Conservation (phyloP, 345 rosid genomes). For the Citrus hindsii region DNA sequence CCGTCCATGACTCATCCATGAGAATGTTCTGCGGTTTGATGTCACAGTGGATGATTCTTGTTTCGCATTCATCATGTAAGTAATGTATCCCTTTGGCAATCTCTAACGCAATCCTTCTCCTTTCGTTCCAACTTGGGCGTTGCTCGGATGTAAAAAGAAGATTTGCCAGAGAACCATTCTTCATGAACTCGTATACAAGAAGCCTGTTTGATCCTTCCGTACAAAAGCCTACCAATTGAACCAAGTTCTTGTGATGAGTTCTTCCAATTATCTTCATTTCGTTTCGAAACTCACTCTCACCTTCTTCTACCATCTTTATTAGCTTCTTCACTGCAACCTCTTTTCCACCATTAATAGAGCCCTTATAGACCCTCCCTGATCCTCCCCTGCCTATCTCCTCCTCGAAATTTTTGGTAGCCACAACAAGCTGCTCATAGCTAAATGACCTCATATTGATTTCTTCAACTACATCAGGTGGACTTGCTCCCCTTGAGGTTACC, state of each 20-base stretch:
- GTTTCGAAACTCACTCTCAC: neutral
- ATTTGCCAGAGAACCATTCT: neutral
- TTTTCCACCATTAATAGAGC: neutral
- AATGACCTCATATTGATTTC: constrained; percentile 10
- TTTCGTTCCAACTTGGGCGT: neutral
- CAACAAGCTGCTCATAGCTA: constrained; percentile 3
- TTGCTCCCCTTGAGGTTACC: neutral
- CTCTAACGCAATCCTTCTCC: neutral
- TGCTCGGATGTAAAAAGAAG: neutral
- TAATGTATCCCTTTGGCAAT: constrained; percentile 4
- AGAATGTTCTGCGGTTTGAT: constrained; percentile 9
- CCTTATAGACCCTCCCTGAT: constrained; percentile 16
- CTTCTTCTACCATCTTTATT: neutral
- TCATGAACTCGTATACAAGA: neutral
- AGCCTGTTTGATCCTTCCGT: neutral
- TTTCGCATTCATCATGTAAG: constrained; percentile 13
- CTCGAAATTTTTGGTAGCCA: constrained; percentile 8
- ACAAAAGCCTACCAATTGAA: neutral
- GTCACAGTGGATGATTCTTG: constrained; percentile 9
- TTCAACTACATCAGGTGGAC: neutral
- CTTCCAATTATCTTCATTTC: neutral
- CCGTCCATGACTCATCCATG: neutral
- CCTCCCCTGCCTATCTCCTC: constrained; percentile 19
- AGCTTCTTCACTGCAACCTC: constrained; percentile 7
- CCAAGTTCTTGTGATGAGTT: neutral